Evolutionary conservation across 2,329 filamentous ascomycete species (phyloP).

Genomic region (Sarocladium strictum): DNA sequence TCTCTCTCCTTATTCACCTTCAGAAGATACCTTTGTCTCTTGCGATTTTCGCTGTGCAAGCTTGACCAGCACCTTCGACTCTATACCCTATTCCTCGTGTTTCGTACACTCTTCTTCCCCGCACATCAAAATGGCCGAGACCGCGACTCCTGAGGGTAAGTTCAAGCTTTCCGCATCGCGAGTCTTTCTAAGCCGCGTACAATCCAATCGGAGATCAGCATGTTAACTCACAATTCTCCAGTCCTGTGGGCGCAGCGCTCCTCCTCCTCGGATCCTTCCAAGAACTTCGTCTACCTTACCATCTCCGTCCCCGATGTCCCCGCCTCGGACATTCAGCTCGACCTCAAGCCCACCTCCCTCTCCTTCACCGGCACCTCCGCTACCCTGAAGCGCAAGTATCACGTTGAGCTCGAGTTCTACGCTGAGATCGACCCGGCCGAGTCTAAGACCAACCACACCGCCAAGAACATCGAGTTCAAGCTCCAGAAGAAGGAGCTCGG

Average conservation of each 20-base stretch:
- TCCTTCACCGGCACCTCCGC: conserved; percentile 78
- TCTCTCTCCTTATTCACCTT: neutral
- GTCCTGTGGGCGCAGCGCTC: conserved; percentile 99
- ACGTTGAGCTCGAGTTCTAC: conserved; percentile 81
- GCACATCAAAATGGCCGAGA: conserved; percentile 21
- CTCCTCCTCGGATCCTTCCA: conserved; percentile 67
- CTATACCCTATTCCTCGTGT: conserved; percentile 3
- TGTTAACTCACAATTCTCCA: conserved; percentile 28
- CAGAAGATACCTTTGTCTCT: neutral
- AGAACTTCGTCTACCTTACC: conserved; percentile 94
- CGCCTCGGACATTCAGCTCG: conserved; percentile 69
- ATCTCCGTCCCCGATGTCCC: conserved; percentile 84
- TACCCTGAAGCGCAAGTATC: conserved; percentile 81
- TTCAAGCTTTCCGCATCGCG: conserved; percentile 1
- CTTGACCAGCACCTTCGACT: neutral
- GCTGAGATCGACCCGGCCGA: conserved; percentile 81
- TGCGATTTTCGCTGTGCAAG: neutral
- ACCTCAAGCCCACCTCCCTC: conserved; percentile 71
- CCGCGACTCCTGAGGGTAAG: conserved; percentile 33
- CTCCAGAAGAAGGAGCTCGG: conserved; percentile 96
- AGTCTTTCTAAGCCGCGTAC: no score
- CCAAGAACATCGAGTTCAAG: conserved; percentile 82
- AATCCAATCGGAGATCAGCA: no score
- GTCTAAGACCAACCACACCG: conserved; percentile 82
- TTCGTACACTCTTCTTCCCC: conserved; percentile 4